Base-by-base conservation (phyloP, 129 eudicot species). In the Heracleum sosnowskyi region DNA sequence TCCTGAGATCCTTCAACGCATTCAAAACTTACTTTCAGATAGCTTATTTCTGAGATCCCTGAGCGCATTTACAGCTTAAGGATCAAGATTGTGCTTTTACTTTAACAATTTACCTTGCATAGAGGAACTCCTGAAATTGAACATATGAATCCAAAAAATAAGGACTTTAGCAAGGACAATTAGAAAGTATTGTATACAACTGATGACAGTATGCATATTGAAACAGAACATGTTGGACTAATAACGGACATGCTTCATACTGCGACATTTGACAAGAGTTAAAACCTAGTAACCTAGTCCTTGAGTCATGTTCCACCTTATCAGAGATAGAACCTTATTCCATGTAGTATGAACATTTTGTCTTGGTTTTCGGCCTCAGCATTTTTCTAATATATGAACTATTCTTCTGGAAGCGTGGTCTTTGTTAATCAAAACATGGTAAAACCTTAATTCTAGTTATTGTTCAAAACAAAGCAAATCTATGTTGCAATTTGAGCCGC, bases 11-110 rank as follows among this genome's bases (percentile, higher is more conserved):
- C 83, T 86, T 93, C 78, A 93, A 91, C 76, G 96, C 98, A 86
- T 88, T 86, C 45, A 93, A 2, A 82, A 74, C 42, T 80, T 84
- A 31, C 79, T 86, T 77, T 82, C 84, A 5, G 91, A 86, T 44
- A 91, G 89, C 85, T 89, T 82, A 84, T 86, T 88, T 81, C 90
- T 87, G 41, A 93, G 93, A 86, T 91, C 97, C 83, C 85, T 93
- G 81, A 93, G 95, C 78, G 96, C 98, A 85, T 89, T 86, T 44
- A 93, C 97, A 29, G 91, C 91, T 66, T 81, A n/a, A 7, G 98
- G 69, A 84, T 88, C 93, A 71, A 91, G 97, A 85, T 88, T 88
- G 85, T 89, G 91, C 93, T 89, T 91, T 83, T 88, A 36, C n/a
- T 36, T 36, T 36, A 36, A 82, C 79, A 93, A 70, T 83, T 88